Evolutionary conservation across 1,139 yeast genomes (phyloP), one percentile per base, ranked within the genome.

Genomic region (Keqinozyma sinolaborantium): DNA sequence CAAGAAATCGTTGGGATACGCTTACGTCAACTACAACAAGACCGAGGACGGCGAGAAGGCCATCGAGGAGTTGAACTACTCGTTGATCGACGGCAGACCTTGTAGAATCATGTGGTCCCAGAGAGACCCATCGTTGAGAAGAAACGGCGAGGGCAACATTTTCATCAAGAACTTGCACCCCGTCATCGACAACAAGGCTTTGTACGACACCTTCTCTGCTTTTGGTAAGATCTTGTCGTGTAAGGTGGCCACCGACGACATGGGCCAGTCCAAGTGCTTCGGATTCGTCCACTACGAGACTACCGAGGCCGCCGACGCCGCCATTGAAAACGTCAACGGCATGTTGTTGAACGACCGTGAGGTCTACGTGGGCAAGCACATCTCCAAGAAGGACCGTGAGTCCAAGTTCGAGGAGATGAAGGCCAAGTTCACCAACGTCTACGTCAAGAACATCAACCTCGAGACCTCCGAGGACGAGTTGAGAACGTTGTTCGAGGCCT

Each of bases 101-200:
- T 88, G 97, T 72, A 90, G 99, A 70, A 92, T 92, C 73, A 94
- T 94, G 98, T 90, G 97, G 97, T 88, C 97, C 48, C 98, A 94
- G 76, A 87, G 98, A 72, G 97, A 92, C 64, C 98, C 98, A 45
- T 79, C 96, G 45, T 67, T 83, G 54, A 86, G 98, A 77, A 87
- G 86, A 77, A 83, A 84, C 58, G 97, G 97, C 63, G 85, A 87
- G 47, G 97, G 97, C 58, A 92, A 92, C 78, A 83, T 94, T 50
- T 92, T 85, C 79, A 92, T 92, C 74, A 92, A 92, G 82, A 94
- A 92, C 79, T 81, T 92, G 70, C 97, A 92, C 67, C 95, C 96
- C 40, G 95, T 90, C 56, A 92, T 92, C 57, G 99, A 92, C 71
- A 92, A 92, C 87, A 92, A 92, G 79, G 95, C 97, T 53, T 79